These are phyloP conservation scores for Cryptococcus sp. DNA, from an alignment of 1,284 basidiomycete genomes.

Conservation along the genomic window DNA sequence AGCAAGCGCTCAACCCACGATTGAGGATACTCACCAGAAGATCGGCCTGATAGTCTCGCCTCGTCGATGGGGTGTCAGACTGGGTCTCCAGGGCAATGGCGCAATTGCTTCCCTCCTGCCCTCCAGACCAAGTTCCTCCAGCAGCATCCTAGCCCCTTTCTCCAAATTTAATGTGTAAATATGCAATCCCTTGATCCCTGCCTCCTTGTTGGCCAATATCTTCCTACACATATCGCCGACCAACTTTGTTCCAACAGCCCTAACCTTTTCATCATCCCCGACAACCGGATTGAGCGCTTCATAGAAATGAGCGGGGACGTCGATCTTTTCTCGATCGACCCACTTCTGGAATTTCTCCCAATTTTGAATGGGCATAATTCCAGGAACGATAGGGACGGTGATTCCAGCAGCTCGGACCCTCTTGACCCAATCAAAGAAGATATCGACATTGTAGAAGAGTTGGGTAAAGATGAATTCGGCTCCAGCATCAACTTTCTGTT, in stretches of 20 bases:
- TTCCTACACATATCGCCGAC: constrained; percentile 82
- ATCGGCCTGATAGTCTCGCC: constrained; percentile 88
- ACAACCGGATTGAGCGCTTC: constrained; percentile 83
- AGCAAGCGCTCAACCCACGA: constrained; percentile 60
- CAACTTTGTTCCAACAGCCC: constrained; percentile 79
- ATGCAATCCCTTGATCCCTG: constrained; percentile 82
- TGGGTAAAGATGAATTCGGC: constrained; percentile 96
- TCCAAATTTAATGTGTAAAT: constrained; percentile 99
- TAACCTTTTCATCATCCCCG: constrained; percentile 84
- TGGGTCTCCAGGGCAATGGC: constrained; percentile 90
- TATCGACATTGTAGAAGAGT: constrained; percentile 90
- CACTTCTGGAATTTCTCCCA: constrained; percentile 96
- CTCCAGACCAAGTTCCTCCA: constrained; percentile 80
- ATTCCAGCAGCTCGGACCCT: constrained; percentile 79
- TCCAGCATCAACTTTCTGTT: constrained; percentile 88
- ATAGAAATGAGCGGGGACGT: constrained; percentile 75
- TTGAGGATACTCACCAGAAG: constrained; percentile 72
- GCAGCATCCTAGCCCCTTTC: constrained; percentile 86
- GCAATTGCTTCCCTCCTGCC: constrained; percentile 80
- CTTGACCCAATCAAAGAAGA: constrained; percentile 80
- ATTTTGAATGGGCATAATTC: constrained; percentile 93
- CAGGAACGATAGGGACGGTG: constrained; percentile 86
- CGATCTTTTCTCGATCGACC: constrained; percentile 77
- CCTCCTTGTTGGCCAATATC: constrained; percentile 65
- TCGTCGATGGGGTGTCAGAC: constrained; percentile 80